phyloP scores from a whole-genome alignment of 257 asterid species.

The Oldenlandia corymbosa region DNA sequence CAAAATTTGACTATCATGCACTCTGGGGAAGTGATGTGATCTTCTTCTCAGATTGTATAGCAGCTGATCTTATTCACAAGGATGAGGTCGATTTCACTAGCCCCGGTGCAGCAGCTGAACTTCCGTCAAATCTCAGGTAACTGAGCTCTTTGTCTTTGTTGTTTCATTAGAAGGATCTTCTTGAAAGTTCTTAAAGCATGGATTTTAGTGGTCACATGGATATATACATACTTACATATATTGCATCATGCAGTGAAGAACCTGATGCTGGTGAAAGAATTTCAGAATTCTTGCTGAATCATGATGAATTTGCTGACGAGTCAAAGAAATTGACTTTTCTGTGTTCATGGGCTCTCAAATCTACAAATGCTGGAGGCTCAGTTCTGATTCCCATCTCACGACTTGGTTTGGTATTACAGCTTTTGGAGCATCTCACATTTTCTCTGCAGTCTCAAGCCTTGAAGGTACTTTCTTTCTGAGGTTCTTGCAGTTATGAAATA shows the following conservation, averaged over 20 bases:
- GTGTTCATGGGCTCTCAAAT: conserved; percentile 62
- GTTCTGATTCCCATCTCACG: conserved; percentile 80
- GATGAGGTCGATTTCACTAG: conserved; percentile 22
- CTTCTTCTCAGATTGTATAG: conserved; percentile 58
- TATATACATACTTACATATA: not conserved
- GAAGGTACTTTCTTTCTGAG: conserved; percentile 36
- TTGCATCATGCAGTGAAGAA: conserved; percentile 20
- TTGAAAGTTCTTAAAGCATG: not conserved
- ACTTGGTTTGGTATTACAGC: conserved; percentile 60
- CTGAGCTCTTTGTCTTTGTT: conserved; percentile 30
- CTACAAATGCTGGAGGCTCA: conserved; percentile 64
- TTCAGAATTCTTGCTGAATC: conserved; percentile 19
- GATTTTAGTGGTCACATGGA: not conserved
- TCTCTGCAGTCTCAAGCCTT: conserved; percentile 44
- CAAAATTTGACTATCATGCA: conserved; percentile 48
- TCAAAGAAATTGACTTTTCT: conserved; percentile 64
- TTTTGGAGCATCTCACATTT: conserved; percentile 62
- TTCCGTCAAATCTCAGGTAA: conserved; percentile 20
- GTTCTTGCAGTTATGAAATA: not conserved
- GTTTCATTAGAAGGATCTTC: not conserved
- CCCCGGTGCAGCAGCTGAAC: conserved; percentile 20
- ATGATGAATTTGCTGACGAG: conserved; percentile 52
- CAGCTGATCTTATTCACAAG: conserved; percentile 19
- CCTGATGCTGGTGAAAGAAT: conserved; percentile 29
- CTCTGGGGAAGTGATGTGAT: conserved; percentile 61